Evolutionary conservation across 1,284 basidiomycete species (phyloP).

Genomic region (Marasmius oreades): DNA sequence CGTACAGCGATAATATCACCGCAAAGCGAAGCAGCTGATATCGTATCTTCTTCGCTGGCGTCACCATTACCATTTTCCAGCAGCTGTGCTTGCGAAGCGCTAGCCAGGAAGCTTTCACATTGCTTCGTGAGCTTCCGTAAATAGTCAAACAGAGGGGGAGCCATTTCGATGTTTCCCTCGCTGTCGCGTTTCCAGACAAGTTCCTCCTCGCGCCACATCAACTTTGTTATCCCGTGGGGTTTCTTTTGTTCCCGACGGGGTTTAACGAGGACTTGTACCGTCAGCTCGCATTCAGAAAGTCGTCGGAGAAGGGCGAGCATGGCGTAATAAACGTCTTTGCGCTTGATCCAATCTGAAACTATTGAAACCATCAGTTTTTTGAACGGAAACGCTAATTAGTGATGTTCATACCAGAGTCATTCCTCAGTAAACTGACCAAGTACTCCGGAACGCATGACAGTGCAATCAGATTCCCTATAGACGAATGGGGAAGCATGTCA

Average conservation of each 20-base stretch:
- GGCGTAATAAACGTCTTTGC: constrained; percentile 44
- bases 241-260: constrained; percentile 35
- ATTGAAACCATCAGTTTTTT: not conserved
- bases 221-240: constrained; percentile 40
- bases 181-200: constrained; percentile 27
- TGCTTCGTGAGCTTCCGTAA: constrained; percentile 52
- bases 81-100: constrained; percentile 30
- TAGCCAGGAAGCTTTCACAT: constrained; percentile 45
- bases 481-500: constrained; percentile 47
- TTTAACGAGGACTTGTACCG: constrained; percentile 40
- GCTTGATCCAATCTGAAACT: constrained; percentile 47
- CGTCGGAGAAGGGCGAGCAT: constrained; percentile 44
- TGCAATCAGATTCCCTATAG: constrained; percentile 37
- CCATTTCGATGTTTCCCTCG: constrained; percentile 26
- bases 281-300: constrained; percentile 51
- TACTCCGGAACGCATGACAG: constrained; percentile 45
- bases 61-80: constrained; percentile 31
- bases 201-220: constrained; percentile 41
- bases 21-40: constrained; percentile 45
- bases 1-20: constrained; percentile 48
- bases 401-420: constrained; percentile 34
- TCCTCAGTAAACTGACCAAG: constrained; percentile 44
- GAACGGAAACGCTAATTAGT: too few relatives aligned
- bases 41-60: constrained; percentile 35
- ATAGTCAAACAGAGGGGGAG: constrained; percentile 43